These are phyloP conservation scores for Ceratocystis huliohia DNA, from an alignment of 2,329 filamentous ascomycete genomes.

Conservation along the genomic window DNA sequence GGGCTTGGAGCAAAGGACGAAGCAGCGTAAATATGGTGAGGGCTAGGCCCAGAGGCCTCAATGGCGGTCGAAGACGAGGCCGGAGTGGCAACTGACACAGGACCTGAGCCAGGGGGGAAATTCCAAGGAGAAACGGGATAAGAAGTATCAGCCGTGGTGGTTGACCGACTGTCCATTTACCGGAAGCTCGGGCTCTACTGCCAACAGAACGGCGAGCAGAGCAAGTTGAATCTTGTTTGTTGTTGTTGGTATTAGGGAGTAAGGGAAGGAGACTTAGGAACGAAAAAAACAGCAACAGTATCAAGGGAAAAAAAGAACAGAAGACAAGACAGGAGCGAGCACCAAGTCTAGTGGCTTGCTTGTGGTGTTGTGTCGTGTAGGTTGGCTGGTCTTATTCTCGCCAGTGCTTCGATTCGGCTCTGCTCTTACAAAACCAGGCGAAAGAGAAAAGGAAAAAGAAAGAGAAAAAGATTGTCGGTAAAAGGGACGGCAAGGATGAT, in stretches of 20 bases:
- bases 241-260: conserved; percentile 2
- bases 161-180: conserved; percentile 40
- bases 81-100: conserved; percentile 15
- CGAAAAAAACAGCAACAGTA: neutral
- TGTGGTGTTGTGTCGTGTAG: neutral
- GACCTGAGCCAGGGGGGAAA: conserved; percentile 24
- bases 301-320: neutral
- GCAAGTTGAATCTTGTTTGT: conserved; percentile 3
- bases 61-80: conserved; percentile 11
- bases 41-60: conserved; percentile 16
- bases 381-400: neutral
- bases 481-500: conserved; percentile 11
- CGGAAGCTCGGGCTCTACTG: conserved; percentile 26
- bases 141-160: conserved; percentile 39
- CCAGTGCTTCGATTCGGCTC: neutral
- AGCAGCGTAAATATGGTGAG: conserved; percentile 10
- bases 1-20: conserved; percentile 10
- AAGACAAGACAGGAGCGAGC: neutral
- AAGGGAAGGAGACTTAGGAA: neutral
- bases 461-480: conserved; percentile 9
- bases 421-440: neutral
- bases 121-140: conserved; percentile 32
- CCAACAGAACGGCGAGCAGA: conserved; percentile 21
- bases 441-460: conserved; percentile 1
- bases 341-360: neutral